phyloP scores from a whole-genome alignment of 164 flowering plant genomes.

The Annona squamosa region DNA sequence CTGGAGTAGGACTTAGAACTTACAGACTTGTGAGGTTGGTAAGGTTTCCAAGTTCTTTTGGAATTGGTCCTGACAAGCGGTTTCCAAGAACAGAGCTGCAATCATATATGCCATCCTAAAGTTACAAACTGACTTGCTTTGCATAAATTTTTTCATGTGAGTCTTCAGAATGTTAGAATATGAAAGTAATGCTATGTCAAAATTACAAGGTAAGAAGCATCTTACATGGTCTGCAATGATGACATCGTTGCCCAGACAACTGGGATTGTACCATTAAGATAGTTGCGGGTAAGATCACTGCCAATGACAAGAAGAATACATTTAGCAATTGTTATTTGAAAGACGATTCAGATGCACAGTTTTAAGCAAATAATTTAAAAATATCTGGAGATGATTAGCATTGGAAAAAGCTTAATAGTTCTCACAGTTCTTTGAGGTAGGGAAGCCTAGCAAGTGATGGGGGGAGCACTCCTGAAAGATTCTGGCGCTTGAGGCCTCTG shows the following conservation, averaged over 20 bases:
- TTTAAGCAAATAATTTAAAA: too few species aligned
- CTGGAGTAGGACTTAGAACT: background rate
- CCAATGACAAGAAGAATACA: background rate
- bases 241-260: slow-evolving; percentile 43
- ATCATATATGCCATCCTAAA: background rate
- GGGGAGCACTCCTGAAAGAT: slow-evolving; percentile 65
- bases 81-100: slow-evolving; percentile 51
- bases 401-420: background rate
- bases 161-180: too few species aligned
- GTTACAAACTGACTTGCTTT: slow-evolving; percentile 1
- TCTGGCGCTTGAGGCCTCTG: slow-evolving; percentile 13
- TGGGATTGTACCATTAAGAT: slow-evolving; percentile 67
- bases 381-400: background rate
- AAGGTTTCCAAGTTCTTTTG: slow-evolving; percentile 23
- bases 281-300: slow-evolving; percentile 66
- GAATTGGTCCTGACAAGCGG: slow-evolving; percentile 20
- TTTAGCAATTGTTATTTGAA: too few species aligned
- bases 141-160: background rate
- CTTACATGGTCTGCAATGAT: slow-evolving; percentile 42
- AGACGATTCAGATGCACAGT: background rate
- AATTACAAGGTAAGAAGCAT: background rate
- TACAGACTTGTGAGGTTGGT: slow-evolving; percentile 39
- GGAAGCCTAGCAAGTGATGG: slow-evolving; percentile 51
- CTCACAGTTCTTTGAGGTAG: slow-evolving; percentile 49
- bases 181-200: background rate